Evolutionary conservation across 1,284 basidiomycete species (phyloP).

Genomic region (Pulchroboletus neoregius): DNA sequence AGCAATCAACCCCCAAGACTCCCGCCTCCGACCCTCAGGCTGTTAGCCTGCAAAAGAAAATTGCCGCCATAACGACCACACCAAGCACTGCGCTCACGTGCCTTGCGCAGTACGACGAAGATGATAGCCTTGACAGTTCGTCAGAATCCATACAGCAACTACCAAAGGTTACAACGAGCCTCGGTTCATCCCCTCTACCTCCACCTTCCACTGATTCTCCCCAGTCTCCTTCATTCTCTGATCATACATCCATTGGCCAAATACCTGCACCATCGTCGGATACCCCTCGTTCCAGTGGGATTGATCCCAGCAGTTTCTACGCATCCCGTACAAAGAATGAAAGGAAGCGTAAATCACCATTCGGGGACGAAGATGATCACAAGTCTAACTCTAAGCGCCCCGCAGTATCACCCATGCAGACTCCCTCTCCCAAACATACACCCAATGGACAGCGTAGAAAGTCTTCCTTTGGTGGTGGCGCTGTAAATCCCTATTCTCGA

Average conservation of each 20-base stretch:
- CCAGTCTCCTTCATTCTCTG: constrained; percentile 22
- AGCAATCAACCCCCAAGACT: constrained; percentile 3
- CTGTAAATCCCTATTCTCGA: constrained; percentile 36
- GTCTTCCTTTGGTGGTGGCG: constrained; percentile 33
- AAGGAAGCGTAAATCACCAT: constrained; percentile 43
- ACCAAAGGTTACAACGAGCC: constrained; percentile 26
- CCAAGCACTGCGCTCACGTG: constrained; percentile 44
- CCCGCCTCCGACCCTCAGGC: constrained; percentile 55
- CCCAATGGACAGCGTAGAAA: constrained; percentile 27
- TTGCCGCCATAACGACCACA: constrained; percentile 42
- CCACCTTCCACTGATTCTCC: constrained; percentile 30
- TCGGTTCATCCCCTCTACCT: constrained; percentile 25
- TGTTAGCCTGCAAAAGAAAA: constrained; percentile 55
- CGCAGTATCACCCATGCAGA: constrained; percentile 30
- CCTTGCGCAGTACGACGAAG: constrained; percentile 54
- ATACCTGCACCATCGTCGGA: constrained; percentile 24
- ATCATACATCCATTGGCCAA: constrained; percentile 19
- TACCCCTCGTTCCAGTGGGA: constrained; percentile 26
- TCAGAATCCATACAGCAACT: constrained; percentile 24
- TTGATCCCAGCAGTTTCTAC: constrained; percentile 49
- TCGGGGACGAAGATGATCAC: constrained; percentile 28
- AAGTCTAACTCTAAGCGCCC: constrained; percentile 23
- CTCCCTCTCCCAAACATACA: constrained; percentile 23
- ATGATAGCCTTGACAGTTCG: constrained; percentile 38
- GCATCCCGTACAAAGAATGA: constrained; percentile 28